Base-by-base conservation (phyloP, 2,329 filamentous ascomycete genomes). In the Penicillium sp. region DNA sequence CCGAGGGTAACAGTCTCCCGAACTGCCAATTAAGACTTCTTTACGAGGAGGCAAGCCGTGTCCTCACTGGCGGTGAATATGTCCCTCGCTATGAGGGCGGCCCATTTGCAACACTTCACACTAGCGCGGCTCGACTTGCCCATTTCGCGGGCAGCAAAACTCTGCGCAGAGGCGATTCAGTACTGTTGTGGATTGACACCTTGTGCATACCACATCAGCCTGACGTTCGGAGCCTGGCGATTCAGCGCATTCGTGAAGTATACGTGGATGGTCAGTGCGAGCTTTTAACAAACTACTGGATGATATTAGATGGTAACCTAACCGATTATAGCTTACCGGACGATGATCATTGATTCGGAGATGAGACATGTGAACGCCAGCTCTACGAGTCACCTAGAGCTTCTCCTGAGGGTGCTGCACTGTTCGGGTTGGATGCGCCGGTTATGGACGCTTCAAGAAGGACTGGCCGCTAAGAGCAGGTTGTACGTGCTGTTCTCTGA, bases 381-480 rank as follows among this genome's bases (percentile, higher is more conserved):
- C 47, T 49, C 47, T 49, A 12, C 21, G 13, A 49, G 2, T 9
- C 31, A 39, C 2, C 15, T 58, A 4, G 73, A 76, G 44, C 54
- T 72, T 15, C 49, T 75, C 0, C 51, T 71, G 6, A 63, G 72
- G 17, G 65, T 75, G 4, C 67, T 75, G 33, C 33, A 44, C 23
- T 70, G 65, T 13, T 75, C 74, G 4, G 63, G 68, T 21, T 78
- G 77, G 75, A 74, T 76, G 63, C 67, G 73, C 44, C 64, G 75
- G 6, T 63, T 77, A 1, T 78, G 75, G 77, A 78, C 76, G 0
- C 66, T 78, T 15, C 75, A 78, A 68, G 76, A 77, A 65, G 75
- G 71, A 7, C 56, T 61, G 39, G 55, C 58, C 13, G 58, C 58
- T 6, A 60, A 60, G 45, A 19, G 67, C 68, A 67, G 61, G 17